Evolutionary conservation across 2,329 filamentous ascomycete species (phyloP), one percentile per base, ranked within the genome.

Genomic region (Phoma sp.): DNA sequence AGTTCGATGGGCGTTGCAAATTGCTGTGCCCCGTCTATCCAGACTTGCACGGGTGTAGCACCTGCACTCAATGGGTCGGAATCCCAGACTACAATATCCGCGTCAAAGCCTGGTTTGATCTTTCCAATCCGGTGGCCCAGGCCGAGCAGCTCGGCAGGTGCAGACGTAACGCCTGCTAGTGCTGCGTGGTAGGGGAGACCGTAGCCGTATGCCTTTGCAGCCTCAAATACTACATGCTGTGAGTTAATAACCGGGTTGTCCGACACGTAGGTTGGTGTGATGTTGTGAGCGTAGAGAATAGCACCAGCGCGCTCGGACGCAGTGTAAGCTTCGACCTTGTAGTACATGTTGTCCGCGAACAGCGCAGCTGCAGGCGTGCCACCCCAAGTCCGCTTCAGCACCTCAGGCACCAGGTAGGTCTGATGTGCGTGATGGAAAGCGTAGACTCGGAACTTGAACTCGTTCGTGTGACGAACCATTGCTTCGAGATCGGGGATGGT

Each of bases 311-410:
- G 83, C 67, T 89, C 85, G 9, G 85, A 88, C 0, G 82, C 87
- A 4, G 83, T 77, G 61, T 87, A 88, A 0, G 86, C 77, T 73
- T 90, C 88, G 1, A 82, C 79, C 73, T 90, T 89, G 79, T 89
- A 90, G 69, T 83, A 88, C 84, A 89, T 89, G 67, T 86, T 88
- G 65, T 89, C 86, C 8, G 87, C 86, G 62, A 90, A 90, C 3
- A 89, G 75, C n/a, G 83, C 87, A 13, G 72, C 75, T 8, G 75
- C 74, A 4, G 71, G 67, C n/a, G 69, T 66, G 7, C 71, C 74
- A 18, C 75, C 75, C 52, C 71, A 77, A 2, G 72, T 71, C 14
- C 73, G 58, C 55, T 77, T 77, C 36, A 78, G 58, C 1, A 85
- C 79, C 69, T 90, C 87, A 0, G 87, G 87, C 0, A 89, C 82